These are phyloP conservation scores for Candida ovalis DNA, from an alignment of 805 yeast species.

Conservation along the genomic window DNA sequence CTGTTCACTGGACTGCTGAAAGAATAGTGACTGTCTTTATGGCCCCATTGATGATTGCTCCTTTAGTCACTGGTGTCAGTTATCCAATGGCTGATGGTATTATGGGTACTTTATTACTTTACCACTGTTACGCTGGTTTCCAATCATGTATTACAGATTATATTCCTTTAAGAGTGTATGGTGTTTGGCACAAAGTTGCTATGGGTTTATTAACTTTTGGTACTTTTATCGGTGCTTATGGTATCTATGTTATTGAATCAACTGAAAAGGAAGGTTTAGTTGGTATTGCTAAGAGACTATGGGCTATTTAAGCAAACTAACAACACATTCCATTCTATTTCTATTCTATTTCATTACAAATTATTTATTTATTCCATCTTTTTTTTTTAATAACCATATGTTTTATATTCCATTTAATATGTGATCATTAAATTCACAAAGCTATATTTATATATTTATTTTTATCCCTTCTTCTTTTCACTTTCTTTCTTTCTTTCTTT, in stretches of 20 bases:
- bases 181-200: conserved; percentile 57
- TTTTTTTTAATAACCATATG: background rate
- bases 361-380: background rate
- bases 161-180: conserved; percentile 72
- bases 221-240: conserved; percentile 62
- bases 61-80: conserved; percentile 55
- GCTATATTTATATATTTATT: background rate
- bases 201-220: conserved; percentile 61
- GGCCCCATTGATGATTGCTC: conserved; percentile 61
- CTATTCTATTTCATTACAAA: background rate
- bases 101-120: conserved; percentile 50
- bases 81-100: conserved; percentile 53
- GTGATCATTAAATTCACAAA: too few species aligned
- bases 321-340: background rate
- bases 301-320: conserved; percentile 24
- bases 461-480: background rate
- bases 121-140: conserved; percentile 70
- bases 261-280: conserved; percentile 62
- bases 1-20: conserved; percentile 73
- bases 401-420: too few species aligned
- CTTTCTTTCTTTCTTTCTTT: background rate
- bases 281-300: conserved; percentile 35
- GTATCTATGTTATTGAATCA: conserved; percentile 65
- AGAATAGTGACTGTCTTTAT: conserved; percentile 55
- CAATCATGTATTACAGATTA: conserved; percentile 76